A percentile compares a stretch with the other conserved stretches of the same genome.
Conservation (phyloP, 2,329 filamentous ascomycete species). For the Penicillium expansum region DNA sequence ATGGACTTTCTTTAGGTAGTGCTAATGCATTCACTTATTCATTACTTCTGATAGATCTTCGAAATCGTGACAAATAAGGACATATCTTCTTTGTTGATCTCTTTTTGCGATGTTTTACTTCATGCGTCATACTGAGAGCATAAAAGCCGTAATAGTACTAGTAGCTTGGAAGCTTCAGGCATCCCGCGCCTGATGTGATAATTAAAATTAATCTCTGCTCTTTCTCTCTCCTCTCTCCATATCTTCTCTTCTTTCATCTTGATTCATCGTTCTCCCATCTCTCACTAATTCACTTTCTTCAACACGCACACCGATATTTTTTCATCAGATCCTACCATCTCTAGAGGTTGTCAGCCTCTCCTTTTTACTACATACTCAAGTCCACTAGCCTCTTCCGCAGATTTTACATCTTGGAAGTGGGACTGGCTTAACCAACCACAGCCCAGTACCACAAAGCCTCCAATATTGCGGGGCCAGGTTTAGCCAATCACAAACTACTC, state of each 20-base stretch:
- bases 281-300: neutral
- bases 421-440: neutral
- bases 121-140: neutral
- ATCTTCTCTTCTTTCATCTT: neutral
- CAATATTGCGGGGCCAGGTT: fast-evolving
- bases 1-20: neutral
- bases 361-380: neutral
- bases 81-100: neutral
- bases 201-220: neutral
- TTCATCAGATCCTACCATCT: neutral
- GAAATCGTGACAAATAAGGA: neutral
- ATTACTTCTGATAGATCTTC: too few species aligned
- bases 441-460: fast-evolving
- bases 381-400: neutral
- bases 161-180: neutral
- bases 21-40: neutral
- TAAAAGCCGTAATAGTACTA: neutral
- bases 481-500: neutral
- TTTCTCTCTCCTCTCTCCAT: neutral
- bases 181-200: neutral
- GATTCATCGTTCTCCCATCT: neutral
- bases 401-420: neutral
- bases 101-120: neutral
- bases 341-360: neutral
- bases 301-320: neutral